Evolutionary conservation across 148 eudicot species (phyloP), one percentile per base, ranked within the genome.

Genomic region (Chenopodium formosanum): DNA sequence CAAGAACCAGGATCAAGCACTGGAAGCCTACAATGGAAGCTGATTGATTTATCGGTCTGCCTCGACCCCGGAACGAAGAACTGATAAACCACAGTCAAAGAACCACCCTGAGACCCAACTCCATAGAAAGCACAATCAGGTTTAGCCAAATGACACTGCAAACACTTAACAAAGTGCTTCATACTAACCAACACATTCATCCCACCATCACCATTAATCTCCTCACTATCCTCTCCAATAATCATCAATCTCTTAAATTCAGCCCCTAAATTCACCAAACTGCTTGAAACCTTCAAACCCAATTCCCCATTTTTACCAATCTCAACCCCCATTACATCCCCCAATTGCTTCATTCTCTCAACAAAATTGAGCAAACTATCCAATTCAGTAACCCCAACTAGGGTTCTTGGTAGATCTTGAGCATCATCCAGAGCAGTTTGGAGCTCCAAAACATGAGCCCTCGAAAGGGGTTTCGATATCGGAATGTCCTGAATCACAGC

Each of bases 401-500:
- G 87, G 0, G 92, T 89, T 40, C 80, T 85, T 0, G 99, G 99
- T 83, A 95, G 84, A 34, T 91, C 95, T 70, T 95, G 97, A 3
- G 98, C 93, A 70, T 78, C 78, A 23, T 92, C 97, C 2, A 95
- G 89, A 10, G 97, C 88, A 2, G 88, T 81, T 74, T 94, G 94
- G 25, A 95, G 97, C 86, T 93, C 97, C 4, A 85, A 52, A 2
- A 95, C 82, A 70, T 94, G 91, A 9, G 94, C 78, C 73, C 97
- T 85, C 6, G 99, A 95, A 25, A 93, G 80, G 47, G 99, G 99
- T 83, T 94, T 95, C 17, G 97, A 92, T n/a, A 95, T 89, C 62
- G 99, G 99, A 32, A 95, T 90, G 72, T 95, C 99, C 78, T 95
- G 99, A 66, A 95, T 86, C 48, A 95, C 95, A 44, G 98, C 97